Evolutionary conservation across 352 stramenopile species (phyloP).

Genomic region (Saprolegnia parasitica): DNA sequence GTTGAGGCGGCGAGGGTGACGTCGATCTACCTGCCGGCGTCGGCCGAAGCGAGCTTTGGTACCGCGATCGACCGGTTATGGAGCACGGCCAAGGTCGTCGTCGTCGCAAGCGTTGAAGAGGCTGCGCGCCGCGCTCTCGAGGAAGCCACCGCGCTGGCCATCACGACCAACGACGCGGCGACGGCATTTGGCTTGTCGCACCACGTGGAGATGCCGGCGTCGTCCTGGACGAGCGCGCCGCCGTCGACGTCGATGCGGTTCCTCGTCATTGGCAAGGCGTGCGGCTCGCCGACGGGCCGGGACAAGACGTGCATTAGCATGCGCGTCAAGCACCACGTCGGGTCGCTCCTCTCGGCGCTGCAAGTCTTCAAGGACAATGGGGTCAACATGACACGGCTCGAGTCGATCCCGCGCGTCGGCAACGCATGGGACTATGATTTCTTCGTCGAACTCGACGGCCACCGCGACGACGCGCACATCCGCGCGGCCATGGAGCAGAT

Average conservation of each 20-base stretch:
- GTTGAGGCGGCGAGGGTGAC: slow-evolving; percentile 41
- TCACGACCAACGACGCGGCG: slow-evolving; percentile 30
- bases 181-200: slow-evolving; percentile 22
- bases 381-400: slow-evolving; percentile 80
- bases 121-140: slow-evolving; percentile 40
- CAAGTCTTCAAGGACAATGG: slow-evolving; percentile 76
- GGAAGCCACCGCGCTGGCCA: slow-evolving; percentile 18
- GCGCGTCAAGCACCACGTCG: slow-evolving; percentile 84
- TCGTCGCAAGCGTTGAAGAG: slow-evolving; percentile 58
- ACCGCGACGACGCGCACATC: slow-evolving; percentile 67
- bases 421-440: slow-evolving; percentile 75
- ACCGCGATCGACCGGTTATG: slow-evolving; percentile 64
- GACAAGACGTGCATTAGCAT: slow-evolving; percentile 84
- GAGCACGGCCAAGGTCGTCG: slow-evolving; percentile 63
- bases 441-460: slow-evolving; percentile 76
- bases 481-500: slow-evolving; percentile 50
- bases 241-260: slow-evolving; percentile 53
- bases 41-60: slow-evolving; percentile 50
- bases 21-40: slow-evolving; percentile 52
- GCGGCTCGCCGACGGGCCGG: slow-evolving; percentile 53
- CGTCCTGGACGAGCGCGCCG: slow-evolving; percentile 1
- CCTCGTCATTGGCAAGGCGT: slow-evolving; percentile 63
- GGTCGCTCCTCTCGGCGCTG: slow-evolving; percentile 67
- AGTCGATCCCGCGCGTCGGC: slow-evolving; percentile 75
- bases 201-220: slow-evolving; percentile 32